These are phyloP conservation scores for Chaetomidium leptoderma DNA, from an alignment of 495 filamentous ascomycete genomes.

Conservation along the genomic window DNA sequence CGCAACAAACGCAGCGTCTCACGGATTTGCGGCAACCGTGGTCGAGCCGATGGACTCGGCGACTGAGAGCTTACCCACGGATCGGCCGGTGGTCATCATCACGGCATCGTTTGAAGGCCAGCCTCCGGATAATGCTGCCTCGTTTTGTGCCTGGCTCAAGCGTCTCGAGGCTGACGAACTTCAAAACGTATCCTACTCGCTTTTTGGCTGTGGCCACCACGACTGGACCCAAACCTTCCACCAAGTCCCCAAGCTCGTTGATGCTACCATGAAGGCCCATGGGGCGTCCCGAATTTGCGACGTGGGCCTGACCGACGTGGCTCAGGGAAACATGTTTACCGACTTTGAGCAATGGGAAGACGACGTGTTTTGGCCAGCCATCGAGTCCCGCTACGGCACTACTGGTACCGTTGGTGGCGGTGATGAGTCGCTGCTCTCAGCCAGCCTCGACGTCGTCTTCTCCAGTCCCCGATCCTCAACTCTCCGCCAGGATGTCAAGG, in stretches of 20 bases:
- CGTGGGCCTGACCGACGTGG: slow-evolving; percentile 58
- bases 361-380: slow-evolving; percentile 59
- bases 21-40: slow-evolving; percentile 55
- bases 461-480: slow-evolving; percentile 56
- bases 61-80: slow-evolving; percentile 56
- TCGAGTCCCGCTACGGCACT: slow-evolving; percentile 47
- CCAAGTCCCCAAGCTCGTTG: slow-evolving; percentile 60
- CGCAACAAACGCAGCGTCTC: slow-evolving; percentile 52
- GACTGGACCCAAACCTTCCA: slow-evolving; percentile 75
- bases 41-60: slow-evolving; percentile 59
- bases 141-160: slow-evolving; percentile 64
- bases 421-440: slow-evolving; percentile 1
- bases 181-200: slow-evolving; percentile 55
- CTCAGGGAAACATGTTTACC: slow-evolving; percentile 60
- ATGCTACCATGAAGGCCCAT: slow-evolving; percentile 47
- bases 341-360: slow-evolving; percentile 72
- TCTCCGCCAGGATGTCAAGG: slow-evolving; percentile 62
- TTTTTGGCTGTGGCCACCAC: slow-evolving; percentile 58
- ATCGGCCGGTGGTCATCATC: slow-evolving; percentile 61
- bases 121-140: slow-evolving; percentile 67
- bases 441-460: slow-evolving; percentile 52
- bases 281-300: slow-evolving; percentile 50
- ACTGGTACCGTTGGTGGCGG: slow-evolving; percentile 20
- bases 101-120: slow-evolving; percentile 71
- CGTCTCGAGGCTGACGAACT: slow-evolving; percentile 48